Evolutionary conservation across 345 rosid genomes (phyloP).

Genomic region (Microthlaspi erraticum): DNA sequence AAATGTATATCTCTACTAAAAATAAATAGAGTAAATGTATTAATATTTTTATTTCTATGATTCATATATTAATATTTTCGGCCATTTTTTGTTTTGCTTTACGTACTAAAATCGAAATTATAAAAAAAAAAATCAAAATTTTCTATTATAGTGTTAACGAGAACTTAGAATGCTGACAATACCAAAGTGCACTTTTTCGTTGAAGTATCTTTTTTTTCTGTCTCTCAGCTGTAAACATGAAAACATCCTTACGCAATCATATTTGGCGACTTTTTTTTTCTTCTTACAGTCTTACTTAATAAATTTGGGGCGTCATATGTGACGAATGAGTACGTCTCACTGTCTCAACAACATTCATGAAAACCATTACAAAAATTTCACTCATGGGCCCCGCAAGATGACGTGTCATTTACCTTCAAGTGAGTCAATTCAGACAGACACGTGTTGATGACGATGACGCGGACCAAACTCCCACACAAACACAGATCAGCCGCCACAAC

Average conservation of each 20-base stretch:
- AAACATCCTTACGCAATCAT: conserved; percentile 17
- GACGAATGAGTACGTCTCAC: conserved; percentile 27
- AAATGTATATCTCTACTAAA: too few relatives aligned
- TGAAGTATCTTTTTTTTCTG: not conserved
- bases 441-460: conserved; percentile 12
- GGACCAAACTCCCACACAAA: conserved; percentile 33
- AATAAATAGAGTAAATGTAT: too few relatives aligned
- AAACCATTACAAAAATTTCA: not conserved
- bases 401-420: conserved; percentile 22
- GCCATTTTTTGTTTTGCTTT: too few relatives aligned
- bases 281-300: not conserved
- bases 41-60: too few relatives aligned
- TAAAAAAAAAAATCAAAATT: too few relatives aligned
- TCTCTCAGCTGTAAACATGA: conserved; percentile 6
- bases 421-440: conserved; percentile 29
- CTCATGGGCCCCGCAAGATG: conserved; percentile 11
- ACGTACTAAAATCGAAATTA: too few relatives aligned
- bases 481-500: conserved; percentile 29
- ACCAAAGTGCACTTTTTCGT: conserved; percentile 17
- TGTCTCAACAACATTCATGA: conserved; percentile 31
- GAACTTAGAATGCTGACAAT: too few relatives aligned
- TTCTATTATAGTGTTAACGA: too few relatives aligned
- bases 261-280: not conserved
- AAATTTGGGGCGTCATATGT: conserved; percentile 26
- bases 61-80: too few relatives aligned